Evolutionary conservation across 2,329 filamentous ascomycete genomes (phyloP).

Genomic region (Scytalidium lignicola): DNA sequence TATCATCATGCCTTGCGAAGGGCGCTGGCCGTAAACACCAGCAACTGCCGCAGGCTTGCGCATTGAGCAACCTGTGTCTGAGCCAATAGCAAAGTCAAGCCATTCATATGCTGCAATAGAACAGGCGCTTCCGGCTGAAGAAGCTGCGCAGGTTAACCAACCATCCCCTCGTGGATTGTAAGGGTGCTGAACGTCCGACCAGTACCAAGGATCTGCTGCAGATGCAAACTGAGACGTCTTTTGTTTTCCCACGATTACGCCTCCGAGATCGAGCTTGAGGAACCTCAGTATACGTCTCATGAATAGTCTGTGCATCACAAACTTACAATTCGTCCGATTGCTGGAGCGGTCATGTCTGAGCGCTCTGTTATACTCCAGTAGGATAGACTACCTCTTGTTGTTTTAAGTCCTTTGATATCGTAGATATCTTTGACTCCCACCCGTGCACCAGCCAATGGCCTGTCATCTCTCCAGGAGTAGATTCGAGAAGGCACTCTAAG

Average conservation of each 20-base stretch:
- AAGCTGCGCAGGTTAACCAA: slow-evolving; percentile 39
- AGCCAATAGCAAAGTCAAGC: slow-evolving; percentile 45
- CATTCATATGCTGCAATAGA: slow-evolving; percentile 38
- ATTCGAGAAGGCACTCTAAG: slow-evolving; percentile 53
- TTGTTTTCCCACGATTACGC: slow-evolving; percentile 47
- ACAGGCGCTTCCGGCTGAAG: slow-evolving; percentile 39
- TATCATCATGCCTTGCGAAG: slow-evolving; percentile 34
- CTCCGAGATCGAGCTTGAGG: slow-evolving; percentile 51
- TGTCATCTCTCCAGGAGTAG: slow-evolving; percentile 43
- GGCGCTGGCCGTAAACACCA: slow-evolving; percentile 41
- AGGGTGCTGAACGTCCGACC: slow-evolving; percentile 33
- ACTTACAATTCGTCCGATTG: slow-evolving; percentile 42
- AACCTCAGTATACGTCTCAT: slow-evolving; percentile 30
- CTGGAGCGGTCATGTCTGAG: slow-evolving; percentile 39
- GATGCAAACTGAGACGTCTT: slow-evolving; percentile 42
- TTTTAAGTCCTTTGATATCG: slow-evolving; percentile 49
- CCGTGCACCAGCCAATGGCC: slow-evolving; percentile 54
- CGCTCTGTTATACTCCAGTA: slow-evolving; percentile 47
- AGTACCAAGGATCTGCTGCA: slow-evolving; percentile 32
- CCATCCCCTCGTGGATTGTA: slow-evolving; percentile 40
- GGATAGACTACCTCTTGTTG: slow-evolving; percentile 50
- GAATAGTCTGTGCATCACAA: background rate
- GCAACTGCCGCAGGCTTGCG: slow-evolving; percentile 38
- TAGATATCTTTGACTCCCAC: slow-evolving; percentile 60
- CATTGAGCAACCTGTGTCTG: slow-evolving; percentile 42